Percentiles rank a stretch among this genome's conserved stretches.
Conservation (phyloP, 2,329 filamentous ascomycete genomes). For the Ophiostoma populinum region DNA sequence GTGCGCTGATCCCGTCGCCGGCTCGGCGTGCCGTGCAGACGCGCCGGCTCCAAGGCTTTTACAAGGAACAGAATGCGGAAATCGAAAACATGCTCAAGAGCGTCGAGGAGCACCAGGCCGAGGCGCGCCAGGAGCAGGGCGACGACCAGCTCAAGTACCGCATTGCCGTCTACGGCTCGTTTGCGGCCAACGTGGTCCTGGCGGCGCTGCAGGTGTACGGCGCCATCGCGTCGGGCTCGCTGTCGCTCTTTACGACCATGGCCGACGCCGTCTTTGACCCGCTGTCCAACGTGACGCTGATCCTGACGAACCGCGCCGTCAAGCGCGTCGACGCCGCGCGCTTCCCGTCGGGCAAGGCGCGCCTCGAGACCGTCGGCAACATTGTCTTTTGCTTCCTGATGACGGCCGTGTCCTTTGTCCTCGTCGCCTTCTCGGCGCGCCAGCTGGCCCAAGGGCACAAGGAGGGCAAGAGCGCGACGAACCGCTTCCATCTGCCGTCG, state of each 20-base stretch:
- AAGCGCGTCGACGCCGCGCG: conserved; percentile 68
- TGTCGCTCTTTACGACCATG: conserved; percentile 95
- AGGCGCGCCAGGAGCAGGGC: conserved; percentile 62
- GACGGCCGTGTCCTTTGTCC: conserved; percentile 77
- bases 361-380: conserved; percentile 89
- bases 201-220: conserved; percentile 75
- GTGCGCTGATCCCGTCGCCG: conserved; percentile 15
- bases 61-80: conserved; percentile 79
- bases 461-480: conserved; percentile 29
- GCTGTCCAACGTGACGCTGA: conserved; percentile 70
- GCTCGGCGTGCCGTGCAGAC: conserved; percentile 18
- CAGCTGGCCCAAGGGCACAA: conserved; percentile 40
- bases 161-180: conserved; percentile 48
- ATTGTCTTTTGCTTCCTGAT: conserved; percentile 95
- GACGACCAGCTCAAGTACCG: conserved; percentile 66
- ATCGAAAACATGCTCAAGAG: conserved; percentile 84
- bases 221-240: conserved; percentile 69
- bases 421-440: conserved; percentile 72
- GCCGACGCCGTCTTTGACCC: conserved; percentile 91
- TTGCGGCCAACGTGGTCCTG: conserved; percentile 66
- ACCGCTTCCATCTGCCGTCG: conserved; percentile 61
- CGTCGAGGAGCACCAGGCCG: conserved; percentile 75
- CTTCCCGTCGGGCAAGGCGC: conserved; percentile 83
- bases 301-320: conserved; percentile 75
- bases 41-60: conserved; percentile 54